Base-by-base conservation (phyloP, 257 asterid species). In the Plantago elongata region DNA sequence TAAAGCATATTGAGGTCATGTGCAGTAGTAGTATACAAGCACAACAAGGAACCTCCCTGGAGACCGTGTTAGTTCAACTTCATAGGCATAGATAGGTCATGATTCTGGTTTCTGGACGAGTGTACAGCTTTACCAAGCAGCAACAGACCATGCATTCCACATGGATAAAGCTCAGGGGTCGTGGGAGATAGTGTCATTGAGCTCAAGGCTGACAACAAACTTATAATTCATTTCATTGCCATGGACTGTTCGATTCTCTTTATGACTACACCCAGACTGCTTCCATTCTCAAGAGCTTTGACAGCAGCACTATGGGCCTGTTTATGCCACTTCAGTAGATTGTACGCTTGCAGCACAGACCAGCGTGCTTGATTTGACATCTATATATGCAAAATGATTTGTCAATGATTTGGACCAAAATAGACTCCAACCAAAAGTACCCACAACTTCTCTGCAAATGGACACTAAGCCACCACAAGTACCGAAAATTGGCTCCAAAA, bases 311-410 rank as follows among this genome's bases (percentile, higher is more conserved):
- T 74, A 69, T 92, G 97, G n/a, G 96, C 97, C 46, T 64, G 75
- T 57, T 75, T 84, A 43, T 92, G 95, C 96, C 88, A 84, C 65
- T 89, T 89, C 51, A 92, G 89, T 47, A 92, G 83, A 78, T 86
- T 89, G 83, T 81, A 89, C 7, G 96, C 74, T 72, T 92, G 99
- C 73, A 92, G 75, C 45, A 92, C 88, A 4, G 96, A 84, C 97
- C 99, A 89, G 71, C 97, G 88, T 30, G 99, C 99, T 86, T 89
- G 99, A 77, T 86, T 92, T 45, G 99, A 86, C 97, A 89, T 92
- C 97, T 92, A 66, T 11, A 45, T 51, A 56, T 62, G 40, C 9
- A 38, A 4, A 9, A 13, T 9, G 9, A 11, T 59, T 45, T 57
- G 22, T 18, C 45, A 55, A 58, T 48, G 13, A 5, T 34, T 15